These are phyloP conservation scores for Annona cherimola DNA, from an alignment of 164 flowering plant species.

Conservation along the genomic window DNA sequence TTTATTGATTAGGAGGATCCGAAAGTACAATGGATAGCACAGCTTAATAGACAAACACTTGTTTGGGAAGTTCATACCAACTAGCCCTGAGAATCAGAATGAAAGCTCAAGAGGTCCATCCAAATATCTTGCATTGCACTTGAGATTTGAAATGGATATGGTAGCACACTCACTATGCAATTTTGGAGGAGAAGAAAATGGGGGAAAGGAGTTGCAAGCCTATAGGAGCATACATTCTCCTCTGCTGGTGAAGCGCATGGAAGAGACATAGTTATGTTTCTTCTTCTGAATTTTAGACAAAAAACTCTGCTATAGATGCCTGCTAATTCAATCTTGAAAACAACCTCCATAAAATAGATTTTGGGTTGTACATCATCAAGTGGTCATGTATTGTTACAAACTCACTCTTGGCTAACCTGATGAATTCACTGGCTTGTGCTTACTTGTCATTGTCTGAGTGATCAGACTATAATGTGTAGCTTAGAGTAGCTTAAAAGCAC, in stretches of 20 bases:
- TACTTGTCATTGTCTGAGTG: no score
- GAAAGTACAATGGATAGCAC: constrained; percentile 35
- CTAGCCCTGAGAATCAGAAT: constrained; percentile 21
- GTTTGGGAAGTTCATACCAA: constrained; percentile 55
- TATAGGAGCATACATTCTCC: constrained; percentile 87
- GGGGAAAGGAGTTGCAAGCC: constrained; percentile 68
- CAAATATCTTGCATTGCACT: constrained; percentile 81
- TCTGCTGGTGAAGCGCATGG: constrained; percentile 61
- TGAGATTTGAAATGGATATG: constrained; percentile 97
- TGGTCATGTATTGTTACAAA: neutral
- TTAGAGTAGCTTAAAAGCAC: neutral
- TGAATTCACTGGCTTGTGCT: neutral
- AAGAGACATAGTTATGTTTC: constrained; percentile 45
- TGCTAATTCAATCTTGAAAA: neutral
- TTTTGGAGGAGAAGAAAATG: constrained; percentile 87
- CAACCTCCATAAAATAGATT: neutral
- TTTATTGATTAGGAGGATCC: constrained; percentile 60
- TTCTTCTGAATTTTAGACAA: neutral
- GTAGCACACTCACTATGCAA: constrained; percentile 91
- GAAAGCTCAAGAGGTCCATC: constrained; percentile 24
- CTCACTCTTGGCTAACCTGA: neutral
- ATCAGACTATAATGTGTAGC: neutral
- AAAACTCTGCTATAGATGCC: neutral
- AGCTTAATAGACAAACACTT: constrained; percentile 59
- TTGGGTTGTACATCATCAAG: neutral